Evolutionary conservation across 2,329 filamentous ascomycete species (phyloP), one percentile per base, ranked within the genome.

Genomic region (Fonsecaea monophora): DNA sequence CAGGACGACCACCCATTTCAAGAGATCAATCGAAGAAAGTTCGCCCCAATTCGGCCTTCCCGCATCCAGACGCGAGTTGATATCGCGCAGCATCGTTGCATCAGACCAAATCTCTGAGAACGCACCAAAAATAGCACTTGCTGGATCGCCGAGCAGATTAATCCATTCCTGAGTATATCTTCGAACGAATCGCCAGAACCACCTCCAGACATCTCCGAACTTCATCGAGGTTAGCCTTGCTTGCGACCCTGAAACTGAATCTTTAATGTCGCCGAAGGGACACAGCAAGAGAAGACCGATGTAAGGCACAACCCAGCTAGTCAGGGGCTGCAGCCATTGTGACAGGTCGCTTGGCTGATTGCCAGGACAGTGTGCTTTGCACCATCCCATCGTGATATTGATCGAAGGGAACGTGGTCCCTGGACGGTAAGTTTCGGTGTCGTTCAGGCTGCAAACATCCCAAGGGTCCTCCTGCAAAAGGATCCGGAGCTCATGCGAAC

Each of bases 241-340:
- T 12, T 8, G 10, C 10, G 37, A 15, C 37, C 15, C 15, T 32
- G 30, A 13, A 21, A 3, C 12, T 18, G 45, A 1, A 30, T 10
- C 8, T 6, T 50, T 50, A 21, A 50, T 30, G n/a, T 30, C 45
- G 45, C 45, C 45, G 5, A 50, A 30, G 10, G 54, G 54, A 38
- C 54, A 57, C n/a, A 57, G 54, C 34, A 57, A 40, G 54, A 57
- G 54, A 38, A 57, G 54, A 9, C 54, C 54, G 4, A 57, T 57
- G 30, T 57, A 57, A 38, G 54, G 54, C n/a, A 15, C 54, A 15
- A 57, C 18, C 54, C 54, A 57, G 25, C 54, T 57, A 7, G 54
- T 40, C 54, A 57, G 34, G n/a, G 54, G 54, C 54, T 57, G 54
- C 54, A 57, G 34, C 54, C 54, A 57, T 35, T 57, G 54, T 21